Evolutionary conservation across 2,329 filamentous ascomycete genomes (phyloP).

Genomic region (Clonostachys solani): DNA sequence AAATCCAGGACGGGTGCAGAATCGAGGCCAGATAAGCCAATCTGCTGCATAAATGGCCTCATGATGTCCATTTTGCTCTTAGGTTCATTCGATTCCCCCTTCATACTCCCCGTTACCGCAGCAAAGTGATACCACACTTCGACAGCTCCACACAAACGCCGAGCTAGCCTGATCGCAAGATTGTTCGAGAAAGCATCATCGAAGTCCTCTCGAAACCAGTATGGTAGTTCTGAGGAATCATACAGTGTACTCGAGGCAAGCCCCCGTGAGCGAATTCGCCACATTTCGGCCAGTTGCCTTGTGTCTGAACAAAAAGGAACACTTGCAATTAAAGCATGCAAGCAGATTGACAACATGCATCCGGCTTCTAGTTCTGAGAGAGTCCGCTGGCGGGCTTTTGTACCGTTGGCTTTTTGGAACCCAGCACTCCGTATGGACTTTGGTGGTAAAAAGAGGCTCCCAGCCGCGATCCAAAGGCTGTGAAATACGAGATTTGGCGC

Average conservation of each 20-base stretch:
- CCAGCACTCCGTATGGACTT: slow-evolving; percentile 29
- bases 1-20: slow-evolving; percentile 1
- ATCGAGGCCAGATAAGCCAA: slow-evolving; percentile 16
- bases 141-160: slow-evolving; percentile 54
- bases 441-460: slow-evolving; percentile 53
- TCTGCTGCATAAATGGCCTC: too few species aligned
- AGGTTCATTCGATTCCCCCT: too few species aligned
- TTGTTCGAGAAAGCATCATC: slow-evolving; percentile 60
- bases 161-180: slow-evolving; percentile 54
- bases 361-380: slow-evolving; percentile 46
- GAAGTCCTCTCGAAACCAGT: slow-evolving; percentile 42
- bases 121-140: slow-evolving; percentile 46
- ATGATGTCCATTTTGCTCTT: too few species aligned
- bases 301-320: slow-evolving; percentile 45
- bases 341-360: slow-evolving; percentile 52
- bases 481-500: slow-evolving; percentile 57
- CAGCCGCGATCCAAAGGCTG: slow-evolving; percentile 59
- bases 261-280: slow-evolving; percentile 52
- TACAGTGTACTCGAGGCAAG: slow-evolving; percentile 12
- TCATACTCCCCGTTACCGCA: slow-evolving; percentile 20
- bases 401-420: neutral
- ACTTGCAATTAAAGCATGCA: slow-evolving; percentile 58
- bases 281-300: slow-evolving; percentile 52
- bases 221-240: slow-evolving; percentile 12
- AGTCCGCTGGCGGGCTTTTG: slow-evolving; percentile 8